Percentiles rank a stretch among this genome's conserved stretches.
These are phyloP conservation scores for Panicum virgatum DNA, from an alignment of 202 grass and related monocot species.

Conservation along the genomic window DNA sequence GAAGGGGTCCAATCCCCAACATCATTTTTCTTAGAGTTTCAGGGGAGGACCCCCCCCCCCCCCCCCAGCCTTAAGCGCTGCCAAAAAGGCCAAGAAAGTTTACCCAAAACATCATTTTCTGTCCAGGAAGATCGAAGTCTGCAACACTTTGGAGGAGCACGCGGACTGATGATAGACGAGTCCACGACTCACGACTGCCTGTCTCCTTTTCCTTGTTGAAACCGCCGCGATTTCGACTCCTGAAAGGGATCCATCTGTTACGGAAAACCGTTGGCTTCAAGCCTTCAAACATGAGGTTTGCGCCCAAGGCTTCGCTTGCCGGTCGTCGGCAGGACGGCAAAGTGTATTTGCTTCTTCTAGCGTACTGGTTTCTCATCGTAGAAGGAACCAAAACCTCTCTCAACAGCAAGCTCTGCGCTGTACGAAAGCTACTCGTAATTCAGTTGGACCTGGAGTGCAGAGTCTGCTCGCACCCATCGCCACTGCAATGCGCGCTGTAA, in stretches of 20 bases:
- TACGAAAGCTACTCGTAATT: not conserved
- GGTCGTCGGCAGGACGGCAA: not conserved
- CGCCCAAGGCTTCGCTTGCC: not conserved
- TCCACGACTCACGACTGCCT: too few relatives aligned
- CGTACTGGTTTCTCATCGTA: not conserved
- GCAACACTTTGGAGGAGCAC: not conserved
- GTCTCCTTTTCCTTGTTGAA: not conserved
- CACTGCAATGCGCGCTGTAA: too few relatives aligned
- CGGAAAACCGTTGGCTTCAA: not conserved
- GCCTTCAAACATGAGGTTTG: not conserved
- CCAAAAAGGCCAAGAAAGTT: too few relatives aligned
- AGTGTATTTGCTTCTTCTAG: not conserved
- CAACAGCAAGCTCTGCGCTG: not conserved
- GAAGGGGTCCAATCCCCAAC: not conserved
- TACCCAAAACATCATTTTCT: slow-evolving; percentile 23
- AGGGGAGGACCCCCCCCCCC: too few relatives aligned
- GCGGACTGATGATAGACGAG: not conserved
- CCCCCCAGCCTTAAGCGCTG: too few relatives aligned
- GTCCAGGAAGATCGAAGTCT: not conserved
- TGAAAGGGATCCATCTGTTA: not conserved
- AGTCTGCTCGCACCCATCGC: too few relatives aligned
- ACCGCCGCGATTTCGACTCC: slow-evolving; percentile 1
- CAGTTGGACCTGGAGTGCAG: not conserved
- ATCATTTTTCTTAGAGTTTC: too few relatives aligned
- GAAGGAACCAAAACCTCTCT: slow-evolving; percentile 30